Conservation (phyloP, 352 stramenopile species). For the Pythium rishiriense region DNA sequence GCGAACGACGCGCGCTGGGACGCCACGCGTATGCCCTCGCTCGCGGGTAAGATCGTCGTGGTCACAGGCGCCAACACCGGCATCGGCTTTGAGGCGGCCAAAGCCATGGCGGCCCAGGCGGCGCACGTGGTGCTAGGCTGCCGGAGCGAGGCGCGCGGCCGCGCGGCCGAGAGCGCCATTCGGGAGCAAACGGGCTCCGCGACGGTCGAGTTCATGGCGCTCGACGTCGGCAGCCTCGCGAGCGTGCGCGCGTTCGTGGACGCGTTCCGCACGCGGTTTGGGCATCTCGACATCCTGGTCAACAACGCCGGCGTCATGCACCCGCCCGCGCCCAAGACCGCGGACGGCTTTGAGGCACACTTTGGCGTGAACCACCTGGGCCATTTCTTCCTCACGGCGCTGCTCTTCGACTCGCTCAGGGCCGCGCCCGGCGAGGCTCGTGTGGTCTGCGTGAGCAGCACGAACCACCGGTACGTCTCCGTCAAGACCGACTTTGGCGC, state of each 20-base stretch:
- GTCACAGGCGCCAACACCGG: slow-evolving; percentile 87
- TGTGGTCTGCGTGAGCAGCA: slow-evolving; percentile 41
- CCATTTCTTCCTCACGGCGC: slow-evolving; percentile 54
- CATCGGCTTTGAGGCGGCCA: slow-evolving; percentile 79
- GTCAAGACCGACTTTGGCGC: slow-evolving; percentile 5
- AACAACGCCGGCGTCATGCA: slow-evolving; percentile 62
- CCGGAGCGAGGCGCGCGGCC: slow-evolving; percentile 31
- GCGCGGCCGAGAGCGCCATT: slow-evolving; percentile 7
- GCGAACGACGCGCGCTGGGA: slow-evolving; percentile 20
- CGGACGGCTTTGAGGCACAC: slow-evolving; percentile 49
- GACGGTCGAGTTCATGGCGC: slow-evolving; percentile 24
- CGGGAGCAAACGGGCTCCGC: slow-evolving; percentile 1
- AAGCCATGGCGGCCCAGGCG: slow-evolving; percentile 51
- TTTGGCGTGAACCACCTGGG: slow-evolving; percentile 66
- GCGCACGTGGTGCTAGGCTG: slow-evolving; percentile 86
- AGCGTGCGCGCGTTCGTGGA: slow-evolving; percentile 40
- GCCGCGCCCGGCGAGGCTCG: slow-evolving; percentile 18
- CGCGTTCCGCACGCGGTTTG: slow-evolving; percentile 37
- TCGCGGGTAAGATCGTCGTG: slow-evolving; percentile 62
- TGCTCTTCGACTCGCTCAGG: slow-evolving; percentile 56
- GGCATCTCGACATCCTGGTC: slow-evolving; percentile 51
- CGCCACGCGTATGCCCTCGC: slow-evolving; percentile 30
- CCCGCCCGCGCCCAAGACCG: slow-evolving; percentile 35
- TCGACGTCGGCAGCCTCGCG: slow-evolving; percentile 46
- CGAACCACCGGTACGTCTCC: slow-evolving; percentile 30